Conservation (phyloP, 495 filamentous ascomycete species). For the Melanomma pulvis-pyrius region DNA sequence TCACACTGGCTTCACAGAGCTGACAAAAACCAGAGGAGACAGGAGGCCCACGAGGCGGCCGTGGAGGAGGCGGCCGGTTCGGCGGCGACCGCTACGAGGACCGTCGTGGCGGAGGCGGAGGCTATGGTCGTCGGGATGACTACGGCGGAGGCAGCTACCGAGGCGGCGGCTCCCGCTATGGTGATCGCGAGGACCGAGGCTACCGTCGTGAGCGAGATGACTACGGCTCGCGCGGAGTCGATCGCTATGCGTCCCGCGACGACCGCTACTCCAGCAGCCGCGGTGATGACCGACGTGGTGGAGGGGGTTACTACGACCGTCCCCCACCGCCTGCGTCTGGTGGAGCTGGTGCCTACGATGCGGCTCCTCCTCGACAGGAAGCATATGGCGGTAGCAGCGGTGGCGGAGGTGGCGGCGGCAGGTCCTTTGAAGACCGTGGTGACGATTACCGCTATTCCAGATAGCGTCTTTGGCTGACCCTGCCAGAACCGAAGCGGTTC, state of each 20-base stretch:
- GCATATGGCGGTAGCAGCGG: constrained; percentile 26
- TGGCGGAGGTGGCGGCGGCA: constrained; percentile 29
- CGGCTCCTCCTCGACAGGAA: constrained; percentile 33
- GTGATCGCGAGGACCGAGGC: constrained; percentile 47
- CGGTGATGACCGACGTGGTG: constrained; percentile 50
- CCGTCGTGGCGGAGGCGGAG: constrained; percentile 56
- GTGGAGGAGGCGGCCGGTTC: constrained; percentile 20
- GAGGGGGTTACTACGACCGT: constrained; percentile 48
- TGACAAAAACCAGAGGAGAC: constrained; percentile 27
- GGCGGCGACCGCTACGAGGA: constrained; percentile 52
- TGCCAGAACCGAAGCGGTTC: constrained; percentile 36
- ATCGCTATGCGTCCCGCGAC: constrained; percentile 66
- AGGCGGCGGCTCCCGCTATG: constrained; percentile 51
- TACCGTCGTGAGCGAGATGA: constrained; percentile 44
- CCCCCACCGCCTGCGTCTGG: constrained; percentile 26
- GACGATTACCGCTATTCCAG: constrained; percentile 30
- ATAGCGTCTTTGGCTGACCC: constrained; percentile 29
- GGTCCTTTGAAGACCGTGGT: constrained; percentile 41
- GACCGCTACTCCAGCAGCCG: constrained; percentile 64
- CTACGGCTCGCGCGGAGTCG: constrained; percentile 53
- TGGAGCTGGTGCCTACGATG: constrained; percentile 27
- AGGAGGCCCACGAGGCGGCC: constrained; percentile 29
- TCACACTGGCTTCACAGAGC: constrained; percentile 8
- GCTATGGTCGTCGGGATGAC: constrained; percentile 43
- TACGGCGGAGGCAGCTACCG: constrained; percentile 52